Evolutionary conservation across 2,329 filamentous ascomycete species (phyloP), one percentile per base, ranked within the genome.

Genomic region (Hirsutella thompsonii): DNA sequence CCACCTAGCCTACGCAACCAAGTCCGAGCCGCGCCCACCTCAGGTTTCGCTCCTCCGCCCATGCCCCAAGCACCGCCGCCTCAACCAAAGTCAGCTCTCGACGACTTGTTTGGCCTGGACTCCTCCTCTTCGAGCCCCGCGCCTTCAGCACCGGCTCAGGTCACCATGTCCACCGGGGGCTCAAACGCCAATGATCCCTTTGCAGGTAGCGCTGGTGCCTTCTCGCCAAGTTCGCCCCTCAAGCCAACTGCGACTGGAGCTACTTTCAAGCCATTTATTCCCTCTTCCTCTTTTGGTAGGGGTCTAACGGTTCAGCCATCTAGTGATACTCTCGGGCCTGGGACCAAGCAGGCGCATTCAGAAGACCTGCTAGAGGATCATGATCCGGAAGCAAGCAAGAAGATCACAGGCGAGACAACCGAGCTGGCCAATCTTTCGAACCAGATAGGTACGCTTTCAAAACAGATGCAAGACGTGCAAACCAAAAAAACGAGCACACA

Each of bases 381-480:
- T 48, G 90, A 96, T 49, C 83, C 83, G 1, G 88, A 94, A 54
- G 79, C 89, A 42, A 90, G 81, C 62, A 92, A 83, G 60, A 93
- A 84, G 58, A 68, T 96, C 20, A 92, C 83, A 1, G 82, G 80
- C 48, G 92, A 98, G 56, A 92, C 89, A 2, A 82, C 84, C 0
- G 92, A 98, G 59, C 72, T 98, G 43, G 92, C 89, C 39, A 96
- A 98, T 56, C 71, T 98, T 51, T 95, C 90, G 1, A 96, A 94
- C 58, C 92, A 96, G 60, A 87, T 98, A 48, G 81, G 87, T 26
- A 90, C 84, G 2, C 65, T 98, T 42, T 83, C 89, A 0, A 93
- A 82, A 55, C 88, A 98, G 63, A 94, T 94, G 79, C 87, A 94
- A 56, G 87, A 90, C 50, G 83, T 94, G 2, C 87, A 94, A 57